These are phyloP conservation scores for Lasiosphaeris hirsuta DNA, from an alignment of 495 filamentous ascomycete genomes.

Conservation along the genomic window DNA sequence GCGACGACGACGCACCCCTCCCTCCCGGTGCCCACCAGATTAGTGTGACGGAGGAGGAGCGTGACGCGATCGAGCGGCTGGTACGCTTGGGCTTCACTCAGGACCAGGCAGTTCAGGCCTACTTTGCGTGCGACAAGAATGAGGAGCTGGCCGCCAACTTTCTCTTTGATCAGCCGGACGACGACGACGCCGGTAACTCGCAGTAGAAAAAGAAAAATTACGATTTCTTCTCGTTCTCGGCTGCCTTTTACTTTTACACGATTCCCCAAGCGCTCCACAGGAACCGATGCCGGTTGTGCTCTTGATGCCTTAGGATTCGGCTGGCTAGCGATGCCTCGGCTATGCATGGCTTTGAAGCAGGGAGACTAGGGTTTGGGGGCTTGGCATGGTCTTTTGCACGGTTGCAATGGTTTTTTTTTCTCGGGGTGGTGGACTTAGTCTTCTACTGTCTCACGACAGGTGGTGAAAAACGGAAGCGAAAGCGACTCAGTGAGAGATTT, in stretches of 20 bases:
- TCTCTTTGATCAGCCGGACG: slow-evolving; percentile 93
- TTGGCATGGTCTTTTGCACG: not conserved
- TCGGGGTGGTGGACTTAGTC: not conserved
- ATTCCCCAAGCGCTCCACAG: not conserved
- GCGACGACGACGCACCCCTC: slow-evolving; percentile 68
- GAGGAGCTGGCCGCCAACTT: slow-evolving; percentile 97
- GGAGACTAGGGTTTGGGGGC: not conserved
- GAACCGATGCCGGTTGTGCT: too few species aligned
- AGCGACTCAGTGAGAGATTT: not conserved
- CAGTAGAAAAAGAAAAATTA: slow-evolving; percentile 14
- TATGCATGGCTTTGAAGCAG: too few species aligned
- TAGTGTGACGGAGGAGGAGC: slow-evolving; percentile 89
- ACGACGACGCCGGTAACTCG: slow-evolving; percentile 55
- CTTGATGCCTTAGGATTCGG: not conserved
- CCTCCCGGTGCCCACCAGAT: slow-evolving; percentile 89
- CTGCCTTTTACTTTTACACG: not conserved
- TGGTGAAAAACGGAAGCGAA: not conserved
- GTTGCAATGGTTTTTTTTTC: not conserved
- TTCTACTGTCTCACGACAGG: not conserved
- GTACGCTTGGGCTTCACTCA: slow-evolving; percentile 88
- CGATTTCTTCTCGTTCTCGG: not conserved
- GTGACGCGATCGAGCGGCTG: slow-evolving; percentile 92
- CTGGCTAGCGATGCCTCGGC: not conserved
- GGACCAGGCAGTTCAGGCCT: slow-evolving; percentile 93
- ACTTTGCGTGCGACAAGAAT: slow-evolving; percentile 99